Base-by-base conservation (phyloP, 140 eudicot species). In the Ambrosia hybrid region DNA sequence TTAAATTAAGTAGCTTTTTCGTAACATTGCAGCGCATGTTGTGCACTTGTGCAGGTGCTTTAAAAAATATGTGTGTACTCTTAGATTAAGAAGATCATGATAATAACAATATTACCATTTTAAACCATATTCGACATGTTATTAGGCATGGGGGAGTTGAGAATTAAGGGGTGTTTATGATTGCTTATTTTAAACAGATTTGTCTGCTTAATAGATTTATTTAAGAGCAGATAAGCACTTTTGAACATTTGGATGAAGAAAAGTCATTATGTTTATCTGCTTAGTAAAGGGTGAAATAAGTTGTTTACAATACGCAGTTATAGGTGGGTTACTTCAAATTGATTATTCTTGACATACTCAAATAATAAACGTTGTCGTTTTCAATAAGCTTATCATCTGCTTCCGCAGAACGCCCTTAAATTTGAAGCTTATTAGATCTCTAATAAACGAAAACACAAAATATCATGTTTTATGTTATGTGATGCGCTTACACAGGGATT, bases 401-500 rank as follows among this genome's bases (percentile, higher is more conserved):
- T 59, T 33, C 43, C 15, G 11, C 48, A 61, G 13, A 8, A 61
- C 67, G 12, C 26, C 67, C 46, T 34, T 61, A 13, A 12, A 12
- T n/a, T 57, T 61, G 39, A 75, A 43, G 38, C 67, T 67, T 75
- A 67, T 9, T 30, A 67, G 51, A 75, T 66, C 41, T 13, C 10
- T 26, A 41, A 49, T 16, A 48, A 16, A n/a, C 43, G 60, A 62
- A 67, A 70, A 70, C 67, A 43, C 36, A 57, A 52, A n/a, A 53
- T 34, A 9, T 46, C 51, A 67, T 10, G 58, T 2, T 48, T 3
- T 30, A 65, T 4, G 11, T 48, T 6, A 15, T 53, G 73, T 11
- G 60, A 46, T 45, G 46, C 48, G 34, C 98, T 63, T 90, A 93
- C 99, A 81, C 99, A 94, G 62, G 99, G 99, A 85, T 94, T 94